A percentile compares a stretch with the other conserved stretches of the same genome.
Evolutionary conservation across 495 filamentous ascomycete genomes (phyloP).

Genomic region (Penicillium flavigenum): DNA sequence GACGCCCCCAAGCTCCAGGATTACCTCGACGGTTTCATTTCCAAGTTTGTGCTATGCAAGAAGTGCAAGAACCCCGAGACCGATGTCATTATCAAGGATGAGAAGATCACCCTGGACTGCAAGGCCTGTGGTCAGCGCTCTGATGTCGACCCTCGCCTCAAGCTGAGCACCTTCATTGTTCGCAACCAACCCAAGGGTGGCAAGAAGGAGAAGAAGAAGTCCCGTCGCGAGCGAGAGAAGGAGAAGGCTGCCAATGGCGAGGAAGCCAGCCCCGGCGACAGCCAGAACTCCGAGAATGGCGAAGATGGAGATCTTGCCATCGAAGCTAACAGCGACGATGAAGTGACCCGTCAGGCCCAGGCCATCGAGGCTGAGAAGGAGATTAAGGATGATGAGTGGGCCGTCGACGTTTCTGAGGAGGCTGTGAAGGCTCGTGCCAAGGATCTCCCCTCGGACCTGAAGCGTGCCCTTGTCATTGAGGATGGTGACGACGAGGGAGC

Average conservation of each 20-base stretch:
- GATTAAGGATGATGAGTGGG: conserved; percentile 85
- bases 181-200: conserved; percentile 93
- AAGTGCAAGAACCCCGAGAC: conserved; percentile 99
- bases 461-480: conserved; percentile 81
- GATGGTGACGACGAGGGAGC: conserved; percentile 83
- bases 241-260: conserved; percentile 66
- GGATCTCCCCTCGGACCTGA: conserved; percentile 86
- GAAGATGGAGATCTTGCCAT: conserved; percentile 66
- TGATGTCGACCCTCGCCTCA: conserved; percentile 87
- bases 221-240: conserved; percentile 72
- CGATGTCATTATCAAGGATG: conserved; percentile 90
- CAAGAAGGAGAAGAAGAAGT: conserved; percentile 93
- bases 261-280: conserved; percentile 68
- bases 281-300: conserved; percentile 66
- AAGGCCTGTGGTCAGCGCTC: conserved; percentile 95
- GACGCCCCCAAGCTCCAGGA: conserved; percentile 95
- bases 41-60: conserved; percentile 97
- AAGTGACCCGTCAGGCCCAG: conserved; percentile 82
- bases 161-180: conserved; percentile 95
- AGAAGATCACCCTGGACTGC: conserved; percentile 88
- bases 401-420: conserved; percentile 90
- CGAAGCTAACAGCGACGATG: conserved; percentile 86
- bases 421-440: conserved; percentile 92
- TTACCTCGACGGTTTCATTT: conserved; percentile 96
- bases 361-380: conserved; percentile 63